Base-by-base conservation (phyloP, 805 yeast species). In the Sugiyamaella lignohabitans region DNA sequence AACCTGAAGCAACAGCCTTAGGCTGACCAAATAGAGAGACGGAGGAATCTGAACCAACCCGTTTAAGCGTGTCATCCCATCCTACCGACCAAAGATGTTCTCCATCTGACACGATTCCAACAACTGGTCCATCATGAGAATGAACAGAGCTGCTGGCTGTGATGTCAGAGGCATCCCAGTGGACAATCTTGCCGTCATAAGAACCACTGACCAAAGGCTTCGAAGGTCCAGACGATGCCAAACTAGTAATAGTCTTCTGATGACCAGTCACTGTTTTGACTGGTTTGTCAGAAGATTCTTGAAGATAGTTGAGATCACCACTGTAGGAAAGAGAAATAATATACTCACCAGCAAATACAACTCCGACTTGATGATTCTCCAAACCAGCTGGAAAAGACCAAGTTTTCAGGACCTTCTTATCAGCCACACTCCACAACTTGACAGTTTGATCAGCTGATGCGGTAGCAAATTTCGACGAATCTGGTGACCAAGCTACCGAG, bases 21-120 rank as follows among this genome's bases (percentile, higher is more conserved):
- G 83, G 87, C 62, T 77, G 87, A 16, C 66, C 65, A 23, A 64
- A 67, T 21, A 57, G 34, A 10, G 70, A 69, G 19, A 69, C 54
- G 4, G 22, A 5, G 3, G 23, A 21, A 14, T 45, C 35, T 17
- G 20, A n/a, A 22, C 22, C 61, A 22, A 71, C 51, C 11, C 64
- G 56, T 58, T 75, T 77, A 40, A 88, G 57, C 11, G 77, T 77
- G 59, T 87, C 95, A 65, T 91, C 98, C 98, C 98, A 93, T 2
- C 89, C 94, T 18, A 79, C 70, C n/a, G 87, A 72, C 44, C 71
- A 65, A 17, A 78, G 57, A 0, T 63, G 58, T 10, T 59, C 58
- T 3, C 55, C 58, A 16, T 42, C 43, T 21, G 63, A 51, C 16
- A 76, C 73, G 14, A 79, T 58, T 2, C 81, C 80, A 29, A 77